Evolutionary conservation across 148 eudicot species (phyloP).

Genomic region (Agrostemma githago): DNA sequence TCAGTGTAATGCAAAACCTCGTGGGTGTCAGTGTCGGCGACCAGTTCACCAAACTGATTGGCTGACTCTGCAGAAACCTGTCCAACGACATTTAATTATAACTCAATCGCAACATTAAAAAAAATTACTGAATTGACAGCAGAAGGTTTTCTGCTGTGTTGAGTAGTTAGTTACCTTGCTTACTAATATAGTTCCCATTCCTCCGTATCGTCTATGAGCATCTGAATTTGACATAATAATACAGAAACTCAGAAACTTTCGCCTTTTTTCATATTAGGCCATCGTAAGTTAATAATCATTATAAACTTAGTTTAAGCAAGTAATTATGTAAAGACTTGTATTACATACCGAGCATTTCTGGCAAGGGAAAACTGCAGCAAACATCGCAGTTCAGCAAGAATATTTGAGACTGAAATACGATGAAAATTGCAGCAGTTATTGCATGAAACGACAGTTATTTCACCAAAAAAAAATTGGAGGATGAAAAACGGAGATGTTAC

Average conservation of each 20-base stretch:
- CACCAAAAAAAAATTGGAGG: not conserved
- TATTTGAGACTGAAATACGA: conserved; percentile 66
- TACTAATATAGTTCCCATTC: conserved; percentile 66
- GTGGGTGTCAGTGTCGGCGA: conserved; percentile 63
- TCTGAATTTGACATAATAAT: conserved; percentile 34
- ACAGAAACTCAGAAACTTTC: not conserved
- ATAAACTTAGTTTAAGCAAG: not conserved
- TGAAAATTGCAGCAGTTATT: not conserved
- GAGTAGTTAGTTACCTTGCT: conserved; percentile 45
- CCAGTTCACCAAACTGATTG: conserved; percentile 65
- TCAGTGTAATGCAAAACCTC: conserved; percentile 74
- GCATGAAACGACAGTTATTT: not conserved
- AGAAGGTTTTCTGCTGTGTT: not conserved
- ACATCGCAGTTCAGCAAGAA: conserved; percentile 93
- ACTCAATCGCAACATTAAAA: not conserved
- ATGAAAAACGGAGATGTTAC: conserved; percentile 21
- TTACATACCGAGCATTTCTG: conserved; percentile 54
- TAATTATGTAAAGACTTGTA: not conserved
- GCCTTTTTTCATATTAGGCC: not conserved
- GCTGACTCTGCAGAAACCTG: conserved; percentile 70
- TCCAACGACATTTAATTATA: conserved; percentile 5
- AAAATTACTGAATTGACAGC: conserved; percentile 1
- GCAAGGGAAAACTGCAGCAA: conserved; percentile 93
- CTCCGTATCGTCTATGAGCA: conserved; percentile 62
- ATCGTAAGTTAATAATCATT: conserved; percentile 39